phyloP scores from a whole-genome alignment of 257 asterid genomes.

The Penstemon davidsonii region DNA sequence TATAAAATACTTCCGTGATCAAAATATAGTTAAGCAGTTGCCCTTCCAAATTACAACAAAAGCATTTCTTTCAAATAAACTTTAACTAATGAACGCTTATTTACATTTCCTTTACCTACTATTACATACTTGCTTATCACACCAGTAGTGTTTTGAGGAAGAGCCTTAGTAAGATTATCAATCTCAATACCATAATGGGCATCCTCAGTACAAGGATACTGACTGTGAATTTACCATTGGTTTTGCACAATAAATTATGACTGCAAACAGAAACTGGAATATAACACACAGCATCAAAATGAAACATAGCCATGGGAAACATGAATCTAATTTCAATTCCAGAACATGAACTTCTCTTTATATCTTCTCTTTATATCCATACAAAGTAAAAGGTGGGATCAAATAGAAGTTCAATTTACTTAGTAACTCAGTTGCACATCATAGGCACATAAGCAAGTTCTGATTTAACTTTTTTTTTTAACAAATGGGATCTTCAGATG shows the following conservation, averaged over 20 bases:
- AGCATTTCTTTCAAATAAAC: no score
- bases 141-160: no score
- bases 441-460: not conserved
- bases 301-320: not conserved
- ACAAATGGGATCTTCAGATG: not conserved
- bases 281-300: not conserved
- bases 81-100: no score
- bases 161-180: no score
- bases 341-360: not conserved
- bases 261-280: not conserved
- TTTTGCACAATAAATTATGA: not conserved
- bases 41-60: no score
- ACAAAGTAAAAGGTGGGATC: not conserved
- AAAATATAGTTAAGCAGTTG: no score
- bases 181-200: no score
- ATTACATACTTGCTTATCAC: no score
- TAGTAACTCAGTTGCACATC: not conserved
- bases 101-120: no score
- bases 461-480: not conserved
- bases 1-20: no score
- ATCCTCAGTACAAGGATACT: no score
- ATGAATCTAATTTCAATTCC: constrained; percentile 4
- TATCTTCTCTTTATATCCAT: constrained; percentile 5
- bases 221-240: not conserved
- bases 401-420: not conserved